Conservation (phyloP, 164 flowering plant species). For the Cinnamomum chago region DNA sequence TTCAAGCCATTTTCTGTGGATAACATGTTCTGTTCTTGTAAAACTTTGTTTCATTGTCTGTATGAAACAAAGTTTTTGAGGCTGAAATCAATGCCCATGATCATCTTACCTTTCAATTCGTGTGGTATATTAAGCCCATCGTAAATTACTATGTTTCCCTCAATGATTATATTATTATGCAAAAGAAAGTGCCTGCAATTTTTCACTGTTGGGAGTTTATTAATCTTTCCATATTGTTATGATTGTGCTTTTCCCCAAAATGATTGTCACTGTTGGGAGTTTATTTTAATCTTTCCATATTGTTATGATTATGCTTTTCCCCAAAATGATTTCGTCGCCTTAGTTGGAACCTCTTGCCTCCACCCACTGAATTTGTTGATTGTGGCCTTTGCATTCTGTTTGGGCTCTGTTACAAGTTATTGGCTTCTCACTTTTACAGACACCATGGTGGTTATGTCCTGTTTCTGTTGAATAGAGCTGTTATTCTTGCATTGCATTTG, state of each 20-base stretch:
- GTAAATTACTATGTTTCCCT: not conserved
- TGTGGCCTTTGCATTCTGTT: no score
- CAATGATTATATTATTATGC: not conserved
- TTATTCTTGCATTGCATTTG: no score
- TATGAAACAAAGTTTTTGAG: constrained; percentile 18
- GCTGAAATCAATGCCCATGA: not conserved
- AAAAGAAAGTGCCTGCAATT: not conserved
- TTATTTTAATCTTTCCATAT: not conserved
- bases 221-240: not conserved
- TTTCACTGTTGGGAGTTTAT: not conserved
- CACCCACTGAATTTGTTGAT: no score
- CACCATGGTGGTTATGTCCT: no score
- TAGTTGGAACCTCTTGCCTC: no score
- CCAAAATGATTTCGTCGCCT: no score
- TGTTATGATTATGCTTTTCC: no score
- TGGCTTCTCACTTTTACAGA: no score
- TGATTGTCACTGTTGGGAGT: not conserved
- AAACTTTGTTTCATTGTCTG: constrained; percentile 21
- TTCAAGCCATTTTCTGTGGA: not conserved
- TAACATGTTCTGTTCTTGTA: not conserved
- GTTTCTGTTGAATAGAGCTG: no score
- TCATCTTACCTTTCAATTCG: not conserved
- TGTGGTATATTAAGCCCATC: not conserved
- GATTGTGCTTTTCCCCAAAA: no score
- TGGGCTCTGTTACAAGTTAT: no score